These are phyloP conservation scores for Iberis amara DNA, from an alignment of 441 rosid species.

Conservation along the genomic window DNA sequence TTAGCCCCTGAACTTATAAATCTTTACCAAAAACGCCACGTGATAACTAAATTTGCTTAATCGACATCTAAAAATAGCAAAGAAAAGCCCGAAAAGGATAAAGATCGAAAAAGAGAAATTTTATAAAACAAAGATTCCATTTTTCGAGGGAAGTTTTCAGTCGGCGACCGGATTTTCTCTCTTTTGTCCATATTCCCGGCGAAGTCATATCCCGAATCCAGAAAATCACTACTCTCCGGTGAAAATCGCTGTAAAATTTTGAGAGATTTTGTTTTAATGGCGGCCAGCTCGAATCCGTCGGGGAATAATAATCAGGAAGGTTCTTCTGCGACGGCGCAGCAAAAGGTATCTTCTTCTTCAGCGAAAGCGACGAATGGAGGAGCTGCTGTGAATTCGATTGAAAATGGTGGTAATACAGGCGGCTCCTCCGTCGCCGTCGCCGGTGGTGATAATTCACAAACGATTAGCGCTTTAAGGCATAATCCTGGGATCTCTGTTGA, in stretches of 20 bases:
- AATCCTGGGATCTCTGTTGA: slow-evolving; percentile 55
- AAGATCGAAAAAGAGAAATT: slow-evolving; percentile 1
- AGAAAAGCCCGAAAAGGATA: slow-evolving; percentile 25
- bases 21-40: background rate
- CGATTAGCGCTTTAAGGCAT: slow-evolving; percentile 55
- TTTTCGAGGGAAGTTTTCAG: slow-evolving; percentile 23
- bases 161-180: slow-evolving; percentile 26
- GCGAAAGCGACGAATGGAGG: slow-evolving; percentile 39
- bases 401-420: slow-evolving; percentile 38
- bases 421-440: background rate
- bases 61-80: slow-evolving; percentile 8
- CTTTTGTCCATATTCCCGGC: slow-evolving; percentile 27
- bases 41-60: background rate
- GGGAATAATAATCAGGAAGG: slow-evolving; percentile 50
- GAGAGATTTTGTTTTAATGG: slow-evolving; percentile 35
- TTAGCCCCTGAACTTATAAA: slow-evolving; percentile 16
- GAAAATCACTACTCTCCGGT: slow-evolving; percentile 1
- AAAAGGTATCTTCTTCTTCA: slow-evolving; percentile 31
- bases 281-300: slow-evolving; percentile 61
- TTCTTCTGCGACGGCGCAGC: slow-evolving; percentile 32
- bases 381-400: slow-evolving; percentile 34
- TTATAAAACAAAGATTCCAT: slow-evolving; percentile 25
- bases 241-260: background rate
- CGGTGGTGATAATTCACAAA: slow-evolving; percentile 30
- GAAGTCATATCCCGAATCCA: slow-evolving; percentile 7